phyloP scores from a whole-genome alignment of 108 stramenopile species.

The Phaeodactylum tricornutum region DNA sequence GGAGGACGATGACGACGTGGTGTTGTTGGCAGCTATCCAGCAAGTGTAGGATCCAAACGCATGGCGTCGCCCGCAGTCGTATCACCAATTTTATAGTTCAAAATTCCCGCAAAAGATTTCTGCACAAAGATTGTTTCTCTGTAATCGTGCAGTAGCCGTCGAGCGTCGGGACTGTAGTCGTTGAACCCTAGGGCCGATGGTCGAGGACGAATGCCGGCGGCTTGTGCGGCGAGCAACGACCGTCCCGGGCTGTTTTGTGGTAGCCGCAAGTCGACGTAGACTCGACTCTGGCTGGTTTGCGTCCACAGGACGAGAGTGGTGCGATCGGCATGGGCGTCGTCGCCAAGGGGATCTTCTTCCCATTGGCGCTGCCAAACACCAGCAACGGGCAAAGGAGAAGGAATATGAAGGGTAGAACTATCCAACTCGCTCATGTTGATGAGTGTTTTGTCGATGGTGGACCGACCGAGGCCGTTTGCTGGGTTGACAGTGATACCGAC shows the following conservation, averaged over 20 bases:
- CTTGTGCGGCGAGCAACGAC: no score
- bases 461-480: no score
- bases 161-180: conserved; percentile 2
- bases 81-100: conserved; percentile 14
- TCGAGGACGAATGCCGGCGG: background rate
- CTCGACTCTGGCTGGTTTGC: conserved; percentile 27
- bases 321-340: conserved; percentile 20
- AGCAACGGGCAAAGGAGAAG: no score
- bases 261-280: conserved; percentile 37
- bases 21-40: background rate
- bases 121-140: conserved; percentile 13
- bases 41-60: conserved; percentile 13
- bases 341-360: conserved; percentile 43
- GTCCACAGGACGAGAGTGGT: conserved; percentile 38
- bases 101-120: conserved; percentile 33
- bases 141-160: background rate
- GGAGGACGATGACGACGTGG: conserved; percentile 1
- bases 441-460: no score
- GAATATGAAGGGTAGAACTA: no score
- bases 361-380: conserved; percentile 36
- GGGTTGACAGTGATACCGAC: no score
- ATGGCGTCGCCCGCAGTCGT: conserved; percentile 16
- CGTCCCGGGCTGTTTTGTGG: conserved; percentile 20
- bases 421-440: no score
- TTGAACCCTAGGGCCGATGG: conserved; percentile 15